These are phyloP conservation scores for Diaporthe vaccinii DNA, from an alignment of 2,329 filamentous ascomycete species.

Conservation along the genomic window DNA sequence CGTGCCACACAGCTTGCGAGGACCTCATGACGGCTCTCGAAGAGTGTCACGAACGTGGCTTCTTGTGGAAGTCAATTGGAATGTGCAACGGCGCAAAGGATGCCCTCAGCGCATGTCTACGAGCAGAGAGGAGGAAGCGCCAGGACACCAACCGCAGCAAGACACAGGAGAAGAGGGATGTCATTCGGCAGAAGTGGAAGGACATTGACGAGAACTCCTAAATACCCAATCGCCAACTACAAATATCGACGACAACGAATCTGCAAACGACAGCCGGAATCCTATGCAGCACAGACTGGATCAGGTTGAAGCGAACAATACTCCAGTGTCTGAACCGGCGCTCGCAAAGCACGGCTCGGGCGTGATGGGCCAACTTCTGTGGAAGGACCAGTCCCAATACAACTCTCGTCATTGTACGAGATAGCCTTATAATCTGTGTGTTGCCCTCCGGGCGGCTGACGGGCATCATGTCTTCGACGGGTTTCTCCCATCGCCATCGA, in stretches of 20 bases:
- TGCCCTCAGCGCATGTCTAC: constrained; percentile 86
- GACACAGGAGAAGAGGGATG: constrained; percentile 77
- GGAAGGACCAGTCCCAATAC: no score
- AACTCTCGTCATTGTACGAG: not conserved
- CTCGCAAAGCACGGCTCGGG: not conserved
- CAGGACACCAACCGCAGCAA: constrained; percentile 82
- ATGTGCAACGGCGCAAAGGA: constrained; percentile 91
- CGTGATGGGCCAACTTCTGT: not conserved
- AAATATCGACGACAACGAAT: not conserved
- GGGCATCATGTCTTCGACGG: not conserved
- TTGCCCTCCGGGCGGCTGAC: not conserved
- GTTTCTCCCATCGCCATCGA: not conserved
- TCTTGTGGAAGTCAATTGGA: constrained; percentile 90
- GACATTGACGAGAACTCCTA: constrained; percentile 81
- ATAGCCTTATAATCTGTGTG: not conserved
- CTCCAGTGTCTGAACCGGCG: not conserved
- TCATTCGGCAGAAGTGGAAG: constrained; percentile 82
- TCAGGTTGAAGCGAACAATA: not conserved
- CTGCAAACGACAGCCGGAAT: not conserved
- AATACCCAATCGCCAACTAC: constrained; percentile 46
- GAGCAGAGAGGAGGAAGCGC: constrained; percentile 82
- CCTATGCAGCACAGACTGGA: not conserved
- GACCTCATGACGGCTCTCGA: constrained; percentile 95
- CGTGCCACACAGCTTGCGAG: constrained; percentile 79
- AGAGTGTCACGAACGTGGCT: constrained; percentile 93